Percentiles rank a stretch among this genome's conserved stretches.
Conservation (phyloP, 129 eudicot species). For the Flaveria brownii region DNA sequence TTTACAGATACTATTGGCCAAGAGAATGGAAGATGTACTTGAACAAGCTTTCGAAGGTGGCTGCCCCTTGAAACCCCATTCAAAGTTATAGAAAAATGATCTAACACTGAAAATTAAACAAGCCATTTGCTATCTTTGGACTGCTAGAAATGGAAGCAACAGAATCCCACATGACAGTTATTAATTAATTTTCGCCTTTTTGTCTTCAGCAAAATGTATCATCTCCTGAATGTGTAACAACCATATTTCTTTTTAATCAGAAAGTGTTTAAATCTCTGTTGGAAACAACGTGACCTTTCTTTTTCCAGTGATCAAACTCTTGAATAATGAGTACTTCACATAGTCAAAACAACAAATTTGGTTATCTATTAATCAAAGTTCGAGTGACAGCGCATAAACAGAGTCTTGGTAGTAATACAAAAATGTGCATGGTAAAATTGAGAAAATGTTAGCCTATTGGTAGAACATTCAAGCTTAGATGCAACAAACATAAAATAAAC, state of each 20-base stretch:
- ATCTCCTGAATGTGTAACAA: constrained; percentile 19
- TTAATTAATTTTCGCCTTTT: not conserved
- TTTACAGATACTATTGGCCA: constrained; percentile 68
- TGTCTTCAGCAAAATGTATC: constrained; percentile 6
- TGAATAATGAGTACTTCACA: not conserved
- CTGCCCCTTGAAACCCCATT: constrained; percentile 73
- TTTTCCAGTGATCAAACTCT: constrained; percentile 1
- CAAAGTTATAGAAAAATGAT: constrained; percentile 50
- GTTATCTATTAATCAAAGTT: too few species aligned
- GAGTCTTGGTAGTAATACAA: too few species aligned
- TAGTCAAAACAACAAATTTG: not conserved
- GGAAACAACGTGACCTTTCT: not conserved
- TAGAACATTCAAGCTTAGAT: too few species aligned
- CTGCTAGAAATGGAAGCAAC: constrained; percentile 12
- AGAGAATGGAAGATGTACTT: constrained; percentile 92
- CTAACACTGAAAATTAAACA: constrained; percentile 13
- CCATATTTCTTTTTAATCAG: constrained; percentile 2
- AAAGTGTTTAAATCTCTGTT: constrained; percentile 11
- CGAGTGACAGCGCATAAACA: too few species aligned
- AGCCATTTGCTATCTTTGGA: constrained; percentile 15
- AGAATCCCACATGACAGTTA: not conserved
- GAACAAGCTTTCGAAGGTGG: constrained; percentile 98
- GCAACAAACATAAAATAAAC: too few species aligned
- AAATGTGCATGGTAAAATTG: too few species aligned
- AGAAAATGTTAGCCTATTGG: too few species aligned